Base-by-base conservation (phyloP, 2,329 filamentous ascomycete genomes). In the Bertia moriformis region DNA sequence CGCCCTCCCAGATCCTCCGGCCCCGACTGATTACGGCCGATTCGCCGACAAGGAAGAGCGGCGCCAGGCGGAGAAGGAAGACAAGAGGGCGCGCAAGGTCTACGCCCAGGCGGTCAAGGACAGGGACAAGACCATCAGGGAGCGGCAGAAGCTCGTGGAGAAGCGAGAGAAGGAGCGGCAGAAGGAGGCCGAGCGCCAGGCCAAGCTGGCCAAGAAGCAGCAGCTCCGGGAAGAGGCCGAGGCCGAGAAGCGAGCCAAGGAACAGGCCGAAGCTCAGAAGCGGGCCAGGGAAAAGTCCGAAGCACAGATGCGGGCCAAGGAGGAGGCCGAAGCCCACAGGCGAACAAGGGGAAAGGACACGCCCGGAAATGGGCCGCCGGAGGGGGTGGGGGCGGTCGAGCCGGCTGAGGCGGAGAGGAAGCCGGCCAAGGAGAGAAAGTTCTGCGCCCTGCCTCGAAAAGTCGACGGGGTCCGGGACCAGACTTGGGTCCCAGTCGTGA, bases 401-500 rank as follows among this genome's bases (percentile, higher is more conserved):
- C n/a, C n/a, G n/a, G n/a, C n/a, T n/a, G n/a, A n/a, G n/a, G n/a
- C n/a, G n/a, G n/a, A n/a, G n/a, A n/a, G n/a, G 39, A 51, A 42
- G 45, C 56, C 48, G 19, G 54, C 56, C 36, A 79, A 78, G 48
- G 67, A 81, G 38, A 71, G 74, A 42, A 89, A 83, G 50, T 94
- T 95, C 56, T 91, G 86, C 59, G 75, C 78, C 48, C 59, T 89
- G 3, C 85, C 82, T 0, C 58, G 64, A 15, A 65, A 63, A 41
- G 60, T 56, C 35, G 54, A 65, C 39, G 76, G 74, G 4, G 61
- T 65, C 43, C 61, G 66, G 33, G 85, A 93, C 53, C 61, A 70
- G 3, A 73, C 78, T 14, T 94, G 88, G 87, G 63, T 87, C 1
- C 67, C 78, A 35, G 71, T 94, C 2, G 78, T 77, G 49, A 91